Evolutionary conservation across 2,329 filamentous ascomycete species (phyloP).

Genomic region (Pseudocercospora fijiensis): DNA sequence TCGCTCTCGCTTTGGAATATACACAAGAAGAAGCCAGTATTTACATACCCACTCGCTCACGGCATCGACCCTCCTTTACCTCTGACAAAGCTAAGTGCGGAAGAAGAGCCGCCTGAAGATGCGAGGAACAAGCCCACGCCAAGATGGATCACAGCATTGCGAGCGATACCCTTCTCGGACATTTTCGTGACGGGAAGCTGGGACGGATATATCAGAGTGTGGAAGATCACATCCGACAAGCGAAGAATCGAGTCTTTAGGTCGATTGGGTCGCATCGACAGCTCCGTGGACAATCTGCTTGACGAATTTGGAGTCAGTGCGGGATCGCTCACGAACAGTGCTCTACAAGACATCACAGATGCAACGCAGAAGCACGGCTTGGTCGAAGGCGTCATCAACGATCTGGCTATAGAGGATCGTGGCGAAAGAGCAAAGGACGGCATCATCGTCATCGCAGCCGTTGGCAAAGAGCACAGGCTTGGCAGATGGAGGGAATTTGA

Average conservation of each 20-base stretch:
- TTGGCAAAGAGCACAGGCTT: slow-evolving; percentile 81
- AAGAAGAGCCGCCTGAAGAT: slow-evolving; percentile 58
- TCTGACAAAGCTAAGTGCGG: slow-evolving; percentile 71
- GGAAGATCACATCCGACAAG: slow-evolving; percentile 83
- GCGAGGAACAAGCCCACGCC: slow-evolving; percentile 57
- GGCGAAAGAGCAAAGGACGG: slow-evolving; percentile 72
- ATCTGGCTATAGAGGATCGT: slow-evolving; percentile 80
- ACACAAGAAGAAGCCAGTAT: slow-evolving; percentile 91
- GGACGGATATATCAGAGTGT: slow-evolving; percentile 84
- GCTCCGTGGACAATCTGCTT: slow-evolving; percentile 21
- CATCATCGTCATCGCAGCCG: slow-evolving; percentile 70
- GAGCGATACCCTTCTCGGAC: slow-evolving; percentile 85
- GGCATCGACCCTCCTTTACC: slow-evolving; percentile 73
- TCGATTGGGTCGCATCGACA: slow-evolving; percentile 46
- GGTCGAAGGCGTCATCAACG: slow-evolving; percentile 80
- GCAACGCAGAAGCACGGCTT: slow-evolving; percentile 22
- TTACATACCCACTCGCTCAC: slow-evolving; percentile 76
- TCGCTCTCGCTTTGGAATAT: slow-evolving; percentile 82
- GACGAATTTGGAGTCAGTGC: slow-evolving; percentile 24
- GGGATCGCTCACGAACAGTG: slow-evolving; percentile 19
- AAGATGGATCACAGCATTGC: slow-evolving; percentile 85
- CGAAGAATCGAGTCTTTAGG: slow-evolving; percentile 72
- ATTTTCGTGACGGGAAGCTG: slow-evolving; percentile 88
- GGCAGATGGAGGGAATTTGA: slow-evolving; percentile 71
- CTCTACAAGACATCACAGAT: slow-evolving; percentile 24